phyloP scores from a whole-genome alignment of 2,329 filamentous ascomycete species.

The Lecanicillium sp. region DNA sequence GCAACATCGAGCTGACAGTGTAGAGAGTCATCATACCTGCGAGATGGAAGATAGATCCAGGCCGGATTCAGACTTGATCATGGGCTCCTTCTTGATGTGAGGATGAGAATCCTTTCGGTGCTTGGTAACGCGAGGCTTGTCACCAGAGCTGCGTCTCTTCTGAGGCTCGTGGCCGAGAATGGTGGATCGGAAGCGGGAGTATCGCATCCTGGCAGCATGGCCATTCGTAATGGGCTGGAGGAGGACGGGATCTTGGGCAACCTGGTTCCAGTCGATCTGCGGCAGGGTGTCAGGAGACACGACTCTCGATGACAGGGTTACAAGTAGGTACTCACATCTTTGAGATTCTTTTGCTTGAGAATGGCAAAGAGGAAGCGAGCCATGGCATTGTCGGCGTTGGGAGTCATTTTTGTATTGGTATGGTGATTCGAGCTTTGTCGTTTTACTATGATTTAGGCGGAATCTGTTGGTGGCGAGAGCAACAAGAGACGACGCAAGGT shows the following conservation, averaged over 20 bases:
- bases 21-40: constrained; percentile 15
- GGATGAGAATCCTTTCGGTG: constrained; percentile 24
- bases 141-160: constrained; percentile 32
- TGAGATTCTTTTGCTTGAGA: constrained; percentile 50
- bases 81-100: constrained; percentile 23
- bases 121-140: constrained; percentile 39
- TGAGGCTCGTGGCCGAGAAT: constrained; percentile 40
- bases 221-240: constrained; percentile 48
- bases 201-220: constrained; percentile 53
- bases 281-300: constrained; percentile 11
- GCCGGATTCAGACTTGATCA: constrained; percentile 31
- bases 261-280: constrained; percentile 52
- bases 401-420: constrained; percentile 33
- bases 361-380: constrained; percentile 52
- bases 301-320: constrained; percentile 10
- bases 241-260: constrained; percentile 46
- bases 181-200: constrained; percentile 40
- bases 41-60: constrained; percentile 19
- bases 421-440: too few relatives aligned
- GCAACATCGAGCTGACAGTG: too few relatives aligned
- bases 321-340: constrained; percentile 41
- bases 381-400: constrained; percentile 48
- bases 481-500: not conserved
- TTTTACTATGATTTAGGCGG: too few relatives aligned
- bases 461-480: not conserved